Evolutionary conservation across 805 yeast species (phyloP).

Genomic region (Candida wancherniae): DNA sequence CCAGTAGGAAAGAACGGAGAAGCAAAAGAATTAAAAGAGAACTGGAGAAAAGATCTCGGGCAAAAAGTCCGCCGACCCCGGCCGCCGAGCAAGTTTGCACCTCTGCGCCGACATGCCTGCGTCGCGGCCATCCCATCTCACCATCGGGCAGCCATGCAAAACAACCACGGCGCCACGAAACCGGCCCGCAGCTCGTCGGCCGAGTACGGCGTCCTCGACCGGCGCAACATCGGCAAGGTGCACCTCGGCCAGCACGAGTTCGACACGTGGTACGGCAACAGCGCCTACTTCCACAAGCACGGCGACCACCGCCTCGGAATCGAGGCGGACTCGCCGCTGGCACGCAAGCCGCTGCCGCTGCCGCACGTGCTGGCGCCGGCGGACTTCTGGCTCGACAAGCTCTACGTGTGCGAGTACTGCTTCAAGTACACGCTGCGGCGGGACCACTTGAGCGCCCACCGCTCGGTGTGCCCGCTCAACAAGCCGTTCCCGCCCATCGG

Average conservation of each 20-base stretch:
- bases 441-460: slow-evolving; percentile 48
- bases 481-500: slow-evolving; percentile 50
- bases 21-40: too few species aligned
- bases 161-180: too few species aligned
- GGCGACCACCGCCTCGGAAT: slow-evolving; percentile 27
- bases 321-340: slow-evolving; percentile 10
- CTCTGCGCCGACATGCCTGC: too few species aligned
- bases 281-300: slow-evolving; percentile 56
- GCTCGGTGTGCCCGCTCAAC: slow-evolving; percentile 35
- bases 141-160: too few species aligned
- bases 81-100: too few species aligned
- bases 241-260: slow-evolving; percentile 64
- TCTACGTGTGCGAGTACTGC: slow-evolving; percentile 76
- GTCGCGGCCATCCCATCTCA: too few species aligned
- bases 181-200: slow-evolving; percentile 4
- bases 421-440: slow-evolving; percentile 66
- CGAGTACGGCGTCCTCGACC: slow-evolving; percentile 56
- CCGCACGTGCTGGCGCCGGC: too few species aligned
- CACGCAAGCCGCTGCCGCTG: slow-evolving; percentile 6
- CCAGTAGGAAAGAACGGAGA: too few species aligned
- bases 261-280: slow-evolving; percentile 84
- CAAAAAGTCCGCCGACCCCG: too few species aligned
- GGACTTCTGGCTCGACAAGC: slow-evolving; percentile 51
- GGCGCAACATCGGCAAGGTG: slow-evolving; percentile 61
- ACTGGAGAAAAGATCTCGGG: too few species aligned